Evolutionary conservation across 192 early-diverging fungal genomes (phyloP).

Genomic region (Backusella tuberculispora): DNA sequence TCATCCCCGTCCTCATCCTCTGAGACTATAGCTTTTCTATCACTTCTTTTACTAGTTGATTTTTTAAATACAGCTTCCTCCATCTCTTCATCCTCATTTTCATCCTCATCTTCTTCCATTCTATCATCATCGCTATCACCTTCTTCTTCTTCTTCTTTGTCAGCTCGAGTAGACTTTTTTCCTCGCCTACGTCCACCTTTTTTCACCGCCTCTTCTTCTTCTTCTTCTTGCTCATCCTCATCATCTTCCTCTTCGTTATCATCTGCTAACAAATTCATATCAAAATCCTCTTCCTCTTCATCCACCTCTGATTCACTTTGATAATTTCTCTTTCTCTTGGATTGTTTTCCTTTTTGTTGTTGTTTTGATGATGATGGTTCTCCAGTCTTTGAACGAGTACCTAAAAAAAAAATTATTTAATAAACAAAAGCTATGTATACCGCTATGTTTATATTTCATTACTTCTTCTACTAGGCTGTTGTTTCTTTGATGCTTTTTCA

Average conservation of each 20-base stretch:
- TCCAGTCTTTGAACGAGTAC: background rate
- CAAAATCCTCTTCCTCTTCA: background rate
- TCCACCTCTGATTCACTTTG: background rate
- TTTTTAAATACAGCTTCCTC: slow-evolving; percentile 35
- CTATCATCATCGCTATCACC: background rate
- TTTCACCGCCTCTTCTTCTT: background rate
- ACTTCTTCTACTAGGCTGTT: background rate
- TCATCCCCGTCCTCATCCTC: background rate
- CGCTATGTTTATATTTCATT: no score
- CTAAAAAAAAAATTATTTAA: background rate
- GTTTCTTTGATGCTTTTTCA: background rate
- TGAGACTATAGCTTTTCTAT: background rate
- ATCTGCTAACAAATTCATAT: background rate
- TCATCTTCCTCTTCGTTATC: background rate
- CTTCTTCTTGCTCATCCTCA: background rate
- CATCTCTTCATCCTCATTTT: slow-evolving; percentile 40
- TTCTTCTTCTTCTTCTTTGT: slow-evolving; percentile 16
- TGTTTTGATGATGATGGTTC: background rate
- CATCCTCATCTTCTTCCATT: background rate
- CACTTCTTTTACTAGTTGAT: slow-evolving; percentile 18
- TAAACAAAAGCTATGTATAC: background rate
- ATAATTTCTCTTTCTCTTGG: background rate
- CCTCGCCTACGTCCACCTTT: background rate
- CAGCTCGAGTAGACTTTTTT: slow-evolving; percentile 44
- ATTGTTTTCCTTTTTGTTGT: background rate